Evolutionary conservation across 1,284 basidiomycete genomes (phyloP), one percentile per base, ranked within the genome.

Genomic region (Garcileccinum viscosum): DNA sequence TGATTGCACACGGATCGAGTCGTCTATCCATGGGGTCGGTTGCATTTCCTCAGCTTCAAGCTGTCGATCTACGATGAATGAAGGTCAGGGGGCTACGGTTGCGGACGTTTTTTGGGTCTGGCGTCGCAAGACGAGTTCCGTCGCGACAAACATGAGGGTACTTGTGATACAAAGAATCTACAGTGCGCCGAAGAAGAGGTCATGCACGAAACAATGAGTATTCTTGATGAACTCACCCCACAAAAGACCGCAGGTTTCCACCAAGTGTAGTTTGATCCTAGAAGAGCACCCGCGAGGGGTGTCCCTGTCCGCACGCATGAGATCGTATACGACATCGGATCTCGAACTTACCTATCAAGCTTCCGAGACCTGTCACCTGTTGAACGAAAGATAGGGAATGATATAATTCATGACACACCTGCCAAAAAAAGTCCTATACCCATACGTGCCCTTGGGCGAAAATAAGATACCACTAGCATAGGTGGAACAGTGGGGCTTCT

Each of bases 181-280:
- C 11, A n/a, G 15, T 24, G 60, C 15, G 66, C 24, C n/a, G n/a
- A 7, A 40, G 58, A 53, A 27, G 59, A 50, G 9, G 58, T 75
- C 64, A 75, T 65, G 35, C 5, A 35, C n/a, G 38, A 24, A 27
- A 65, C 17, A 50, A 58, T 47, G 19, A 27, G 3, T 24, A 30
- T 64, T 50, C 11, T 37, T 60, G 32, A 62, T 37, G 37, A 14
- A 44, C 75, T 71, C 63, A 79, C 78, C 64, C 78, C 75, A 67
- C 73, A 80, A 59, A 80, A 66, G 50, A 77, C 67, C 19, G 71
- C 69, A 5, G 76, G 75, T 47, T 44, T 70, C 77, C 77, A 78
- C 79, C 79, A 80, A 27, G 4, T 1, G 35, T 75, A 71, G 44
- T 69, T 50, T 38, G 71, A 40, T 30, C 74, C 77, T 30, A 78